Conservation (phyloP, 148 eudicot species). For the Agrostemma githago region DNA sequence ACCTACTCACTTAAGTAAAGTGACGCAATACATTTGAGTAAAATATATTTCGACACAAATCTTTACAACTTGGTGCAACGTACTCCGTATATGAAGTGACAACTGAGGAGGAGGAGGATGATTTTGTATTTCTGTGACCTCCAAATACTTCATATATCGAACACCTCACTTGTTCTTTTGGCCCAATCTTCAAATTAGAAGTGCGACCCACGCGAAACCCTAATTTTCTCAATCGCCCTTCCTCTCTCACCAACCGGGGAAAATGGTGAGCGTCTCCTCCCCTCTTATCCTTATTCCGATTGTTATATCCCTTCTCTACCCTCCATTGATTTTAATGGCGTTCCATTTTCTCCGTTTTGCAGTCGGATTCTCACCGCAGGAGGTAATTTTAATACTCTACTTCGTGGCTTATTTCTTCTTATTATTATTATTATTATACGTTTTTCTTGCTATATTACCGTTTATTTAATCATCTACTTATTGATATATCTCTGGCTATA, state of each 20-base stretch:
- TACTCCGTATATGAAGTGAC: too few relatives aligned
- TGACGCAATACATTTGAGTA: too few relatives aligned
- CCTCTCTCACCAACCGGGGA: neutral
- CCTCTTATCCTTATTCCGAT: neutral
- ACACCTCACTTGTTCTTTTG: neutral
- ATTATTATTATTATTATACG: too few relatives aligned
- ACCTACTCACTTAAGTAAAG: too few relatives aligned
- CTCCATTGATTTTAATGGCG: neutral
- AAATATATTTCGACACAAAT: too few relatives aligned
- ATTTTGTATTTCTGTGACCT: too few relatives aligned
- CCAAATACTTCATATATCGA: too few relatives aligned
- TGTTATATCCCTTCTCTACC: neutral
- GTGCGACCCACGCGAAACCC: slow-evolving; percentile 18
- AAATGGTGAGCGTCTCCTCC: slow-evolving; percentile 23
- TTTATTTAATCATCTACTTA: neutral
- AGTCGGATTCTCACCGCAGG: slow-evolving; percentile 80
- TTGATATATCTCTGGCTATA: too few relatives aligned
- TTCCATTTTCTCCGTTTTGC: slow-evolving; percentile 20
- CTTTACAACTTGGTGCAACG: too few relatives aligned
- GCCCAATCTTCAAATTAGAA: neutral
- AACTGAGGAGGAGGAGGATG: too few relatives aligned
- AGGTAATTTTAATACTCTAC: slow-evolving; percentile 31
- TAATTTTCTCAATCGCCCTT: slow-evolving; percentile 8
- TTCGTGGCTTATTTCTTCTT: too few relatives aligned
- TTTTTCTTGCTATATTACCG: neutral